Evolutionary conservation across 2,329 filamentous ascomycete genomes (phyloP), one percentile per base, ranked within the genome.

Genomic region (Aureobasidium sp.): DNA sequence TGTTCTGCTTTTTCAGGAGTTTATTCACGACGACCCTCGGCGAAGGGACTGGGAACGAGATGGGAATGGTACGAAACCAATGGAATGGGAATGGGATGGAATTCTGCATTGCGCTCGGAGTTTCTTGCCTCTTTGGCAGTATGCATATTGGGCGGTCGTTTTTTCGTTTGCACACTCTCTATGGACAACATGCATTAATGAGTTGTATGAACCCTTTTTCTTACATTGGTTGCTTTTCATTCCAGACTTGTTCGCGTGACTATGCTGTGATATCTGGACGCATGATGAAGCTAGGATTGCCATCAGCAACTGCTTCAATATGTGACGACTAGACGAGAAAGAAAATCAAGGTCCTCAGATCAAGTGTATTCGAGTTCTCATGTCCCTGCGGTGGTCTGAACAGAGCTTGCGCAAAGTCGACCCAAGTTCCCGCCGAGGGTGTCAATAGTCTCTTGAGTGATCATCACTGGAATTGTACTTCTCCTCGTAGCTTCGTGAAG

Each of bases 121-220:
- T 47, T 47, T 19, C 33, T 37, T 47, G 40, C 37, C 40, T 37
- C 37, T 35, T 45, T 58, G 35, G 53, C 53, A 35, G 39, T 57
- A 57, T 57, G 53, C 53, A 57, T 57, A 57, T 57, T 35, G 39
- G 39, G 53, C 50, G 50, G 37, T 45, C 14, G 33, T 31, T 33
- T 33, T 42, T 44, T 48, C 27, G 19, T 58, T 58, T 48, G 31
- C 31, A 58, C 37, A 57, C 35, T 57, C 39, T 45, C 35, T 33
- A 57, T 57, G 53, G 53, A 45, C 15, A 57, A 39, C 53, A 58
- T 58, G 54, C 54, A 48, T 47, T 58, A 58, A 58, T 58, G 54
- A 58, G 42, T 48, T 39, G 53, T 57, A 58, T 58, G 54, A 58
- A 58, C 31, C 31, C 40, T 39, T 47, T 45, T 17, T 45, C 27